Evolutionary conservation across 2,329 filamentous ascomycete genomes (phyloP).

Genomic region (Phoma sp.): DNA sequence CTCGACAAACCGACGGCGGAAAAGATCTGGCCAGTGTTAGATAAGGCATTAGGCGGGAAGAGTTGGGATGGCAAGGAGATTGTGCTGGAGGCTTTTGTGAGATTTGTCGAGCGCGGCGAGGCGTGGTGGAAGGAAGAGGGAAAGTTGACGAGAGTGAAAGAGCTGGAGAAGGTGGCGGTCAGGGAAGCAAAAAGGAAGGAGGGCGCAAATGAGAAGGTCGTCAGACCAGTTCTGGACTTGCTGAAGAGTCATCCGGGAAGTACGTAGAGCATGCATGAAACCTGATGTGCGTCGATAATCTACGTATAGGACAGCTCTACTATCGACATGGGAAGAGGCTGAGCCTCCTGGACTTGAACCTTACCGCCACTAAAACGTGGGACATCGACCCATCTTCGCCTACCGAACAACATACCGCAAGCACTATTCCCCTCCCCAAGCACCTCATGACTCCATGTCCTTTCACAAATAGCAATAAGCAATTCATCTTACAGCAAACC

Average conservation of each 20-base stretch:
- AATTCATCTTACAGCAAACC: too few relatives aligned
- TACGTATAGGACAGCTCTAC: background rate
- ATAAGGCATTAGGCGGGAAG: conserved; percentile 83
- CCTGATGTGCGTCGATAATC: background rate
- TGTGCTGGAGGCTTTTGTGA: conserved; percentile 78
- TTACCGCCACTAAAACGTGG: too few relatives aligned
- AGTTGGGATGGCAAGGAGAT: conserved; percentile 92
- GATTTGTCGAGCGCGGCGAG: conserved; percentile 72
- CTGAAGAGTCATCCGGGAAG: conserved; percentile 16
- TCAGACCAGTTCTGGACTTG: conserved; percentile 24
- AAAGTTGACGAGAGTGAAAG: conserved; percentile 62
- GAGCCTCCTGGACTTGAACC: too few relatives aligned
- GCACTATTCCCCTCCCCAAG: too few relatives aligned
- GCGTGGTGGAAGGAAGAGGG: conserved; percentile 63
- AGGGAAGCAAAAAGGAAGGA: conserved; percentile 94
- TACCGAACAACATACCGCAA: too few relatives aligned
- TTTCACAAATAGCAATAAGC: too few relatives aligned
- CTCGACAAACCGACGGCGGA: conserved; percentile 66
- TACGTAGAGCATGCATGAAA: background rate
- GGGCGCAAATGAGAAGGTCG: conserved; percentile 64
- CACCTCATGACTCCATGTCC: too few relatives aligned
- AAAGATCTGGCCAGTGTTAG: conserved; percentile 80
- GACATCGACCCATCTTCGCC: too few relatives aligned
- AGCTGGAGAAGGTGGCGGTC: conserved; percentile 71
- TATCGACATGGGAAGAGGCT: too few relatives aligned